A percentile compares a stretch with the other conserved stretches of the same genome.
Conservation (phyloP, 73 alveolate genomes). For the Urostyla sp. region DNA sequence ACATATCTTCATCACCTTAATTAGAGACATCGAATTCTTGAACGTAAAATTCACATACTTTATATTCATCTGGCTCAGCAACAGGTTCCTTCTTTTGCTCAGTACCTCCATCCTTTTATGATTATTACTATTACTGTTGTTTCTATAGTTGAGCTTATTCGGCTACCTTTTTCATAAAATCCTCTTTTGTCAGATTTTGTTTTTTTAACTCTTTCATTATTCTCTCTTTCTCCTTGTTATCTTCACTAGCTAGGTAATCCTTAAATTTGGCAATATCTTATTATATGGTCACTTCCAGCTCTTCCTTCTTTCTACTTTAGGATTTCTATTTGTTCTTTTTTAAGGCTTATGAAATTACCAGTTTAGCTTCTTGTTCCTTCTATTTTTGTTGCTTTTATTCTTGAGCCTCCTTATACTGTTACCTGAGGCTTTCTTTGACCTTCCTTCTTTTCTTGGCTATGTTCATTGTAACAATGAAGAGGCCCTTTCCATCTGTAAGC, state of each 20-base stretch:
- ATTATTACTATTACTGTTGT: not conserved
- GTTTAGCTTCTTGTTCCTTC: too few species aligned
- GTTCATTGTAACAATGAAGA: constrained; percentile 80
- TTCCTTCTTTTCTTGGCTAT: constrained; percentile 51
- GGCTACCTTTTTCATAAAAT: too few species aligned
- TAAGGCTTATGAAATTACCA: too few species aligned
- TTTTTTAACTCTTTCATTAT: not conserved
- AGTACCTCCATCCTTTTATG: constrained; percentile 1
- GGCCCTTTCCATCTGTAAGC: constrained; percentile 83
- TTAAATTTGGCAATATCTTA: too few species aligned
- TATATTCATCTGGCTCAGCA: constrained; percentile 45
- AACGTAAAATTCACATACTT: constrained; percentile 67
- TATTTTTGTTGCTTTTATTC: too few species aligned
- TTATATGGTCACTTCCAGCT: too few species aligned
- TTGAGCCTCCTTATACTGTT: constrained; percentile 35
- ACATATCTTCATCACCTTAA: not conserved
- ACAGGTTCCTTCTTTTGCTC: constrained; percentile 27
- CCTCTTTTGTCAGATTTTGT: constrained; percentile 1
- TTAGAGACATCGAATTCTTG: constrained; percentile 70
- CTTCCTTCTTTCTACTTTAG: too few species aligned
- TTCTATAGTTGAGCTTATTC: not conserved
- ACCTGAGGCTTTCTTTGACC: constrained; percentile 58
- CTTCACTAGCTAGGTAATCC: too few species aligned
- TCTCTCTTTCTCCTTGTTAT: too few species aligned
- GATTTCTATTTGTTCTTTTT: too few species aligned